A percentile compares a stretch with the other conserved stretches of the same genome.
Conservation (phyloP, 1,139 yeast species). For the Zygosaccharomyces sapae region DNA sequence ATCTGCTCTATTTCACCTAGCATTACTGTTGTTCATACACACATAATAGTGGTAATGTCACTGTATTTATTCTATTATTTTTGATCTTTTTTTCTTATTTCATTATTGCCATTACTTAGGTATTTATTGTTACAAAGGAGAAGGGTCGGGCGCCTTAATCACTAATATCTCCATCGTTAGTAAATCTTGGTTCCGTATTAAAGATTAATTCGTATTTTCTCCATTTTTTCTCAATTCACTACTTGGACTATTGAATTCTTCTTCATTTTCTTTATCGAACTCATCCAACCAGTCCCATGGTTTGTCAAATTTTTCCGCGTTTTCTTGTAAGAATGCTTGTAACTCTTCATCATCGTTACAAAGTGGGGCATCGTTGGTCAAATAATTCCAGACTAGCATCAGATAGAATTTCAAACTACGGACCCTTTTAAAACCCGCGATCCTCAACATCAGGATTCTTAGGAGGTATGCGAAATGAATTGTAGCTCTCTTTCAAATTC, state of each 20-base stretch:
- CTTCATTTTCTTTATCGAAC: slow-evolving; percentile 42
- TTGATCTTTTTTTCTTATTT: too few species aligned
- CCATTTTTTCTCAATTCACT: slow-evolving; percentile 36
- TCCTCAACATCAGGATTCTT: slow-evolving; percentile 61
- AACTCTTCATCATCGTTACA: slow-evolving; percentile 30
- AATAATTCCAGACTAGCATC: slow-evolving; percentile 47
- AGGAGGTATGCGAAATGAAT: slow-evolving; percentile 59
- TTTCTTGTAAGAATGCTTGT: slow-evolving; percentile 30
- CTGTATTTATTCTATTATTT: not conserved
- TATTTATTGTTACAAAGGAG: slow-evolving; percentile 1
- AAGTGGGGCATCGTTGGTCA: slow-evolving; percentile 40
- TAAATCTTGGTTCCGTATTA: slow-evolving; percentile 35
- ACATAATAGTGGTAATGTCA: slow-evolving; percentile 9
- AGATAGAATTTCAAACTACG: slow-evolving; percentile 62
- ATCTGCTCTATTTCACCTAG: slow-evolving; percentile 18
- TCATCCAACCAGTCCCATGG: slow-evolving; percentile 49
- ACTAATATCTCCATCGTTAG: slow-evolving; percentile 32
- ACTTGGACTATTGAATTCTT: slow-evolving; percentile 28
- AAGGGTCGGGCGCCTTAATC: slow-evolving; percentile 21
- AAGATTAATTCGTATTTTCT: slow-evolving; percentile 35
- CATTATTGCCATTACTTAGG: not conserved
- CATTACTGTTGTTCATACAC: slow-evolving; percentile 31
- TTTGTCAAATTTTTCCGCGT: slow-evolving; percentile 31
- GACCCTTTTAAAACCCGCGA: slow-evolving; percentile 83
- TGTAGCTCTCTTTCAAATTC: slow-evolving; percentile 39